Evolutionary conservation across 2,329 filamentous ascomycete genomes (phyloP).

Genomic region (Trichothecium roseum): DNA sequence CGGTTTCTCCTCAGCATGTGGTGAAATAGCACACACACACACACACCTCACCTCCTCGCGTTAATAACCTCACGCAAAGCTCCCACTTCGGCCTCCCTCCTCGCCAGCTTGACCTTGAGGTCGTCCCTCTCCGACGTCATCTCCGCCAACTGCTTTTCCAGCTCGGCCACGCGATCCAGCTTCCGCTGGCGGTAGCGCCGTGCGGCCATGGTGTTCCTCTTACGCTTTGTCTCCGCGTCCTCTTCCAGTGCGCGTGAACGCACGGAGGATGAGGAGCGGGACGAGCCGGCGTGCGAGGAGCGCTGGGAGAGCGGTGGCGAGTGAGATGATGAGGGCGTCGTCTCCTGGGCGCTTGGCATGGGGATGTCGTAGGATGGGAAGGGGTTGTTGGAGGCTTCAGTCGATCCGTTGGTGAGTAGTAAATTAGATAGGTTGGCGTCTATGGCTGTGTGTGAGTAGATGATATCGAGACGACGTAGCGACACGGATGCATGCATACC

Average conservation of each 20-base stretch:
- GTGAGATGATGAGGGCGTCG: slow-evolving; percentile 1
- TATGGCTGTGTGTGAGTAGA: too few relatives aligned
- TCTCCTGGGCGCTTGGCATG: not conserved
- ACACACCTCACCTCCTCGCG: slow-evolving; percentile 11
- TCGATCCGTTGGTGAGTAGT: not conserved
- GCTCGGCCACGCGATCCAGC: slow-evolving; percentile 51
- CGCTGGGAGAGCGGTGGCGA: slow-evolving; percentile 4
- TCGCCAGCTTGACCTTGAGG: slow-evolving; percentile 49
- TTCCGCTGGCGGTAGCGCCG: slow-evolving; percentile 62
- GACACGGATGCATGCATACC: not conserved
- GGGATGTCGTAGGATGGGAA: not conserved
- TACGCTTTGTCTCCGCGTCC: slow-evolving; percentile 37
- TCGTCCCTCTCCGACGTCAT: slow-evolving; percentile 54
- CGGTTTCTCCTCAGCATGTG: too few relatives aligned
- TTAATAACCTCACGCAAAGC: slow-evolving; percentile 43
- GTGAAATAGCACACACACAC: too few relatives aligned
- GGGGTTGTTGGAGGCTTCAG: not conserved
- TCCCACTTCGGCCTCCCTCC: slow-evolving; percentile 54
- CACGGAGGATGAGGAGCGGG: too few relatives aligned
- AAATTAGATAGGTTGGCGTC: not conserved
- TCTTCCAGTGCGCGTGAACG: slow-evolving; percentile 10
- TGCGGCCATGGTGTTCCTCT: slow-evolving; percentile 61
- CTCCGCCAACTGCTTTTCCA: slow-evolving; percentile 49
- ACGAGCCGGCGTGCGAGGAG: too few relatives aligned
- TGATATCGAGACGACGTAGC: not conserved